Conservation (phyloP, 2,329 filamentous ascomycete species). For the Colletotrichum scovillei region DNA sequence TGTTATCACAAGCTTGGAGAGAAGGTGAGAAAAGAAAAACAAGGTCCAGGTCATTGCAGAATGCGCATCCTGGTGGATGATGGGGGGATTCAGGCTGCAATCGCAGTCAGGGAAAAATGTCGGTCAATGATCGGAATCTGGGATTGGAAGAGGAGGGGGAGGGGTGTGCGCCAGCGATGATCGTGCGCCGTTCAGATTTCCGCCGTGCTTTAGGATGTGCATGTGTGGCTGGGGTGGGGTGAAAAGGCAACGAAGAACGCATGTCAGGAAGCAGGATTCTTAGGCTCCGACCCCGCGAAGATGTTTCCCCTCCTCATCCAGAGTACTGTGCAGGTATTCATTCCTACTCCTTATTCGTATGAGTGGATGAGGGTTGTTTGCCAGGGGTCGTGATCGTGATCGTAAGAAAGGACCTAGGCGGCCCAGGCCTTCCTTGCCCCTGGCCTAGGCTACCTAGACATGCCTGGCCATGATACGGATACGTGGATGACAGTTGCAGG, state of each 20-base stretch:
- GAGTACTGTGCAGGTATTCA: too few species aligned
- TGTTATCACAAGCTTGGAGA: background rate
- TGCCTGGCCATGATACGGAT: background rate
- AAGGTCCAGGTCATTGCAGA: slow-evolving; percentile 1
- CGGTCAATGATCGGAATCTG: background rate
- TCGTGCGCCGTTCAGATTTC: slow-evolving; percentile 7
- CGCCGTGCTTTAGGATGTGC: slow-evolving; percentile 17
- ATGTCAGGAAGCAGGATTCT: slow-evolving; percentile 31
- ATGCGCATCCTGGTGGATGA: background rate
- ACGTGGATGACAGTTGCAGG: background rate
- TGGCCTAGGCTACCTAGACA: background rate
- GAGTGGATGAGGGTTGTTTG: background rate
- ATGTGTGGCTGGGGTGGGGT: slow-evolving; percentile 6
- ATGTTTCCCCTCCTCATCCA: background rate
- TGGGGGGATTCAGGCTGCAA: background rate
- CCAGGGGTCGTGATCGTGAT: background rate
- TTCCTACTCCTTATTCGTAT: background rate
- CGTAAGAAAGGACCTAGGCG: background rate
- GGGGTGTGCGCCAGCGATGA: slow-evolving; percentile 2
- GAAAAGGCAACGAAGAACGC: background rate
- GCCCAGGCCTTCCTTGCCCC: background rate
- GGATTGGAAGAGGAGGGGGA: background rate
- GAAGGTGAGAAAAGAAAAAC: background rate
- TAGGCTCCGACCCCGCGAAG: slow-evolving; percentile 27
- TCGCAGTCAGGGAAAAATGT: slow-evolving; percentile 5